Conservation (phyloP, 352 stramenopile genomes). For the Phytopythium oedochilum region DNA sequence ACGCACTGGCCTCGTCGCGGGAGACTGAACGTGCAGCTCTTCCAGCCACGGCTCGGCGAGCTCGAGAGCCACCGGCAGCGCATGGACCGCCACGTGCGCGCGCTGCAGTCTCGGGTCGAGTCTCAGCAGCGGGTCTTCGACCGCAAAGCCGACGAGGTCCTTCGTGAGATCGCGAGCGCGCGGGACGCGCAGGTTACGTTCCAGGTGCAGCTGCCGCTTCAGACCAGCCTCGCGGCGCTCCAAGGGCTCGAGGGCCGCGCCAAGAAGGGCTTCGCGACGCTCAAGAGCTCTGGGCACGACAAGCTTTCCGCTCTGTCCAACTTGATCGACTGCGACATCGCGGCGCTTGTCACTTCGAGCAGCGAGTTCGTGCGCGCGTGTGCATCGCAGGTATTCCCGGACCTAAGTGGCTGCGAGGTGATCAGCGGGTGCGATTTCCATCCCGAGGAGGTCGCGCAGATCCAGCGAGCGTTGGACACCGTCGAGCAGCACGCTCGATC, state of each 20-base stretch:
- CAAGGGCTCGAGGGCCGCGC: constrained; percentile 81
- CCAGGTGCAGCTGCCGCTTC: constrained; percentile 60
- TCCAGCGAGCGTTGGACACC: constrained; percentile 31
- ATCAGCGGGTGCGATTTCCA: constrained; percentile 86
- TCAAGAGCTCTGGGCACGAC: constrained; percentile 28
- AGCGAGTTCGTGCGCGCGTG: constrained; percentile 57
- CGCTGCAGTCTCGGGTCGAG: constrained; percentile 44
- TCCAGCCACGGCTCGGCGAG: constrained; percentile 81
- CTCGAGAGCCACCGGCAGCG: constrained; percentile 76
- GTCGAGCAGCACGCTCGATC: constrained; percentile 35
- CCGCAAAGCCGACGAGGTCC: constrained; percentile 17
- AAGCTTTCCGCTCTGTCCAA: constrained; percentile 16
- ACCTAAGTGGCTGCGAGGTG: constrained; percentile 52
- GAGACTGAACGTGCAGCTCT: constrained; percentile 79
- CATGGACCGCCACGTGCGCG: constrained; percentile 57
- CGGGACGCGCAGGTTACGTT: constrained; percentile 46
- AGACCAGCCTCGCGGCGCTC: constrained; percentile 70
- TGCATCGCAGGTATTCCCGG: constrained; percentile 48
- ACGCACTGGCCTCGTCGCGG: constrained; percentile 87
- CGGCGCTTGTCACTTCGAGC: constrained; percentile 24
- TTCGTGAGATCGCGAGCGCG: constrained; percentile 28
- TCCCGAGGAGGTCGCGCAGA: constrained; percentile 51
- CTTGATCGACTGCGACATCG: constrained; percentile 25
- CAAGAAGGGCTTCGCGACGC: constrained; percentile 59
- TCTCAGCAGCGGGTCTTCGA: constrained; percentile 51